Evolutionary conservation across 2,329 filamentous ascomycete species (phyloP), one percentile per base, ranked within the genome.

Genomic region (Nemania sp.): DNA sequence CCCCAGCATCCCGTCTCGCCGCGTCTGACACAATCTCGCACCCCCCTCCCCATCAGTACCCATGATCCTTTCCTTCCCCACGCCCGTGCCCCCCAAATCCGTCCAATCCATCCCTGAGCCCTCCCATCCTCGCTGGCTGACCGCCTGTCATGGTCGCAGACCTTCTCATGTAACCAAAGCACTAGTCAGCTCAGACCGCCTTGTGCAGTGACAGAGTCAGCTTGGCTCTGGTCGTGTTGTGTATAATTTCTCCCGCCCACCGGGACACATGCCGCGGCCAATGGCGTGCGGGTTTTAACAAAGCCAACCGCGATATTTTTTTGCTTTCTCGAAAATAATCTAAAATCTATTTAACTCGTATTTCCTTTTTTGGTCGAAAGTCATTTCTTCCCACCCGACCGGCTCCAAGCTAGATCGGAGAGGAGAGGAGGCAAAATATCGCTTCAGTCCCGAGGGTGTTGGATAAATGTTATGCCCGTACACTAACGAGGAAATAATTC

Each of bases 151-250:
- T 63, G 58, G 57, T 59, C 61, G 60, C 61, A 57, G 43, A 54
- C 45, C 55, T 54, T n/a, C 30, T 52, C 56, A 57, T 56, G 54
- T 60, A 63, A 63, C 56, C 54, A 60, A 11, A 54, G 59, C 61
- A 57, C 64, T 63, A 66, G 65, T 66, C 65, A 67, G 65, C 65
- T 64, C 61, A 66, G 65, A 67, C 65, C 65, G 65, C 65, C 65
- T 67, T 61, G 57, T 62, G 56, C 54, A 52, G 22, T 55, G 49
- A 58, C 55, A 55, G 61, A 61, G 63, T 66, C 64, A 66, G 64
- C 64, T 66, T 65, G 39, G 55, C 47, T 58, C 54, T 61, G 60
- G 55, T 59, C 59, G 56, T 53, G 52, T 48, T 51, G 34, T 47
- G 39, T 49, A 30, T 39, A 34, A 46, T 52, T 51, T 43, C 52